phyloP scores from a whole-genome alignment of 208 protist genomes.

The Entamoeba moshkovskii region DNA sequence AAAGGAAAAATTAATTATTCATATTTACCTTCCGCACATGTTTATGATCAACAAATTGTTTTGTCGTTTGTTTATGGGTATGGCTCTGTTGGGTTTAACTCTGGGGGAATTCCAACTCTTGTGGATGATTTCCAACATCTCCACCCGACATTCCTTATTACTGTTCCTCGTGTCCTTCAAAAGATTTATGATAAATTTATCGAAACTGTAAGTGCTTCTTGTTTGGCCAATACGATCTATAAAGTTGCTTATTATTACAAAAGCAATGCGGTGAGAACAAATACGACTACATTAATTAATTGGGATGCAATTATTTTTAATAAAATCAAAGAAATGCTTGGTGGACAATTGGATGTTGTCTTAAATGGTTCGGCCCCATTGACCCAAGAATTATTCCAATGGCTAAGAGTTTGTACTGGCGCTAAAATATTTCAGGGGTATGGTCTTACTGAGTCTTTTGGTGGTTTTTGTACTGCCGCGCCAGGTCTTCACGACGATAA shows the following conservation, averaged over 20 bases:
- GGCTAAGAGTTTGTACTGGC: not conserved
- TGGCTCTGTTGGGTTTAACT: not conserved
- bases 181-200: not conserved
- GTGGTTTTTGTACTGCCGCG: not conserved
- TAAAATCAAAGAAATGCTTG: not conserved
- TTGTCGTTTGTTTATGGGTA: not conserved
- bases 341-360: not conserved
- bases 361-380: not conserved
- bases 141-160: not conserved
- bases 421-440: not conserved
- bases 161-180: constrained; percentile 10
- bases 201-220: not conserved
- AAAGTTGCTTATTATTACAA: not conserved
- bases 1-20: not conserved
- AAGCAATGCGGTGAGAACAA: not conserved
- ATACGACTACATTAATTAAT: not conserved
- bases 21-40: not conserved
- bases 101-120: not conserved
- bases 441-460: not conserved
- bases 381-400: not conserved
- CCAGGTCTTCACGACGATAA: not conserved
- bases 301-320: not conserved
- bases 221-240: not conserved
- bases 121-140: not conserved
- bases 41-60: not conserved